phyloP scores from a whole-genome alignment of 345 rosid genomes.

The Abelmoschus esculentus region DNA sequence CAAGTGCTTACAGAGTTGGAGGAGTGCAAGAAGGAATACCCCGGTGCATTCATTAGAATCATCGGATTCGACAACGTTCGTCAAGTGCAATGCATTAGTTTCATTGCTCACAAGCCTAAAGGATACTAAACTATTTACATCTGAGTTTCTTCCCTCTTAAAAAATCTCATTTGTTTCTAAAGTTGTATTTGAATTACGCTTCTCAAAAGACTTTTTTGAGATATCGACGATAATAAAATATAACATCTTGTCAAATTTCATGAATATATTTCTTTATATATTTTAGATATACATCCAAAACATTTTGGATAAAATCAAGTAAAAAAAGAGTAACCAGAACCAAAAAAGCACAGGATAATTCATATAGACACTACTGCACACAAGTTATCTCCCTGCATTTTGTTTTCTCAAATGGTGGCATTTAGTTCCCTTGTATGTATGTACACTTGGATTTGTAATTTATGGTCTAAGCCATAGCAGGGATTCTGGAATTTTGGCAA shows the following conservation, averaged over 20 bases:
- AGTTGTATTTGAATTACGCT: neutral
- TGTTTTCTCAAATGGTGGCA: too few species aligned
- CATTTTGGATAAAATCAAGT: too few species aligned
- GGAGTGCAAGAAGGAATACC: conserved; percentile 30
- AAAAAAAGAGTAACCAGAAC: too few species aligned
- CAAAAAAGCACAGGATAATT: too few species aligned
- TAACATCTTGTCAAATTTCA: too few species aligned
- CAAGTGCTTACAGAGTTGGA: conserved; percentile 38
- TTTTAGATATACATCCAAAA: too few species aligned
- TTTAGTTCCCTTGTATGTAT: conserved; percentile 32
- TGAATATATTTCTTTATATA: too few species aligned
- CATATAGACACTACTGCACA: neutral
- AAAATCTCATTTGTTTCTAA: neutral
- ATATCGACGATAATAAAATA: too few species aligned
- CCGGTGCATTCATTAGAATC: conserved; percentile 19
- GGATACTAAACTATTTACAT: neutral
- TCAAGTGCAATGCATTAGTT: conserved; percentile 50
- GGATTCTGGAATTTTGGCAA: conserved; percentile 91
- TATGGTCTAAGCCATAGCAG: conserved; percentile 80
- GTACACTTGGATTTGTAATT: conserved; percentile 40
- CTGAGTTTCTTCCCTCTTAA: neutral
- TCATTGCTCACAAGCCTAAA: conserved; percentile 27
- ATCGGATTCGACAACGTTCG: conserved; percentile 39
- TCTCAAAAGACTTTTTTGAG: too few species aligned
- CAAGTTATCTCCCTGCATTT: too few species aligned